Base-by-base conservation (phyloP, 495 filamentous ascomycete species). In the Penicillium daleae region DNA sequence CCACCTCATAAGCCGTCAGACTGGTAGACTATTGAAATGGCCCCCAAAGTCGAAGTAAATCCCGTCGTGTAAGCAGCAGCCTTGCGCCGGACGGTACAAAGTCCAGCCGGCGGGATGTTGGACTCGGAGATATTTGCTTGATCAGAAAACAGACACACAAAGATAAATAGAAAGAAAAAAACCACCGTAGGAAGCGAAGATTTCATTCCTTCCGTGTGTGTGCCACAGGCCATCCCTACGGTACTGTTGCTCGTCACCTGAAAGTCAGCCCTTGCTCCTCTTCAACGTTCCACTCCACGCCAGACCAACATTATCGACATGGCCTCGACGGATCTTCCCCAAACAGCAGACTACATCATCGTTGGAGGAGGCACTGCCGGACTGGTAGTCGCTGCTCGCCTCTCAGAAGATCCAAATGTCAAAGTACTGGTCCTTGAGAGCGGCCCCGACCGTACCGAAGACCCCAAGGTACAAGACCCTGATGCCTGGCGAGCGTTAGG, bases 371-470 rank as follows among this genome's bases (percentile, higher is more conserved):
- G 83, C 6, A 79, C 81, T 5, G 74, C 79, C 22, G 82, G 81
- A 2, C 68, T 85, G 15, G 80, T 79, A 0, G 71, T 85, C 35
- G 83, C 82, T 0, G 73, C 76, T 57, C 73, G 79, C 19, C 66
- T 86, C 22, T 82, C 80, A 1, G 82, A 84, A 60, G 61, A 82
- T 40, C 60, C 66, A 2, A 50, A 73, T 33, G 67, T 76, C 6
- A 56, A 64, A 2, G 79, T 88, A 6, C 59, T 85, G 2, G 80
- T 87, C 2, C 66, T 88, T 46, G 85, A 88, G 66, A 80, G 78
- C 31, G 85, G 85, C 2, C 71, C 72, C 15, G 77, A 85, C 65
- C 70, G 71, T 22, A 69, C 62, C 10, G 60, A 71, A 2, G 81
- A 87, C 44, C 73, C 72, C 0, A 56, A 73, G 17, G 74, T 86